These are phyloP conservation scores for Talaromyces sp. DNA, from an alignment of 2,329 filamentous ascomycete genomes.

Conservation along the genomic window DNA sequence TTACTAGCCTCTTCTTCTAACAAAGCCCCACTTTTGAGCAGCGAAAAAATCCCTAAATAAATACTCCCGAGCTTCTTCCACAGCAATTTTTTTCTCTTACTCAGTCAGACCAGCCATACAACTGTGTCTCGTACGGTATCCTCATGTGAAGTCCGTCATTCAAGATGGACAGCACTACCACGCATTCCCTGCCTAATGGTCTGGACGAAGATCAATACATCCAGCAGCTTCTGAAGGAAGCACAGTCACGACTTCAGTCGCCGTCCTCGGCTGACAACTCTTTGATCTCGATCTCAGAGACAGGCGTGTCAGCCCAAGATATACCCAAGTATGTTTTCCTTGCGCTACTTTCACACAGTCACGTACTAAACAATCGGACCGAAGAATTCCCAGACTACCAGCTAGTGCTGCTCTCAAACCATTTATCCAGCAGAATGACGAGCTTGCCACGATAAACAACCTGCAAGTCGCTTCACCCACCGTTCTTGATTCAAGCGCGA, in stretches of 20 bases:
- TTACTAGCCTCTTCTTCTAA: background rate
- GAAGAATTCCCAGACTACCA: constrained; percentile 52
- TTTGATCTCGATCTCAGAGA: constrained; percentile 19
- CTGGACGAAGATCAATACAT: constrained; percentile 55
- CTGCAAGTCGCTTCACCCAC: constrained; percentile 46
- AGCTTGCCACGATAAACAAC: constrained; percentile 53
- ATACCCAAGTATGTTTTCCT: constrained; percentile 4
- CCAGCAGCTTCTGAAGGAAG: constrained; percentile 60
- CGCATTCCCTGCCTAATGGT: background rate
- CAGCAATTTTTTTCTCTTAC: background rate
- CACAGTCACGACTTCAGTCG: constrained; percentile 55
- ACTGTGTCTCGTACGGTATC: background rate
- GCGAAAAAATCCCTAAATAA: background rate
- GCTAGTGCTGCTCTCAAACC: constrained; percentile 48
- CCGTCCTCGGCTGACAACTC: constrained; percentile 21
- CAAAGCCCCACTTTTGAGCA: constrained; percentile 2
- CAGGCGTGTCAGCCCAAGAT: constrained; percentile 3
- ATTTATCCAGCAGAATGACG: constrained; percentile 53
- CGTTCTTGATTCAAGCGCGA: constrained; percentile 1
- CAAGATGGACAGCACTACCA: constrained; percentile 9
- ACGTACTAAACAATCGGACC: constrained; percentile 12
- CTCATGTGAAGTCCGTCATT: constrained; percentile 1
- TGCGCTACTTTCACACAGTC: background rate
- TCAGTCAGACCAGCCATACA: background rate
- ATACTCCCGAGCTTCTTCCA: background rate